Evolutionary conservation across 495 filamentous ascomycete species (phyloP).

Genomic region (Penicillium manginii): DNA sequence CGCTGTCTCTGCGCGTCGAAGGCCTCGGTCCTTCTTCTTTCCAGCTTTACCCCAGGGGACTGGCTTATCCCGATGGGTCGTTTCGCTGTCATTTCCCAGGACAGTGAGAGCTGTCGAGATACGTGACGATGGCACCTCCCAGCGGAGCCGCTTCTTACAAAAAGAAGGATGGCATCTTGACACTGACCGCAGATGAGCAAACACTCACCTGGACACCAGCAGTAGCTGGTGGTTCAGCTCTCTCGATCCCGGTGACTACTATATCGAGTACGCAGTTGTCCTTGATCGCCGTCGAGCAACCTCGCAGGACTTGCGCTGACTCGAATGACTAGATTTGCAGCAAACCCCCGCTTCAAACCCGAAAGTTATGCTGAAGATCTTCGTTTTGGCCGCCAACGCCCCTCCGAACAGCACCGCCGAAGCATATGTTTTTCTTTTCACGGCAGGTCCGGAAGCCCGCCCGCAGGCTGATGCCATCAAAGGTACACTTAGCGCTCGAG

Average conservation of each 20-base stretch:
- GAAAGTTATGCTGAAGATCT: conserved; percentile 91
- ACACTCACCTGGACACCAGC: conserved; percentile 79
- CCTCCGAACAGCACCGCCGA: conserved; percentile 56
- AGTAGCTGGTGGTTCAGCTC: conserved; percentile 51
- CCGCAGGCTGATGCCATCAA: conserved; percentile 83
- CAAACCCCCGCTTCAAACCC: conserved; percentile 80
- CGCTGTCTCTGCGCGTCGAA: conserved; percentile 22
- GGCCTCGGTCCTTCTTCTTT: conserved; percentile 28
- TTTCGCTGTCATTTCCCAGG: conserved; percentile 38
- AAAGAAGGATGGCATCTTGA: conserved; percentile 91
- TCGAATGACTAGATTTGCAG: conserved; percentile 69
- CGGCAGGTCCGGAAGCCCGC: conserved; percentile 72
- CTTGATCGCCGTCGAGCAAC: background rate
- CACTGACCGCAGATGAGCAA: conserved; percentile 67
- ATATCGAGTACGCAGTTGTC: conserved; percentile 70
- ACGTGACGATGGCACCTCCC: conserved; percentile 57
- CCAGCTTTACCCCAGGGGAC: conserved; percentile 27
- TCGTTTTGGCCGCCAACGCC: conserved; percentile 63
- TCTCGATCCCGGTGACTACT: conserved; percentile 71
- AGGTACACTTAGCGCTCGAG: conserved; percentile 74
- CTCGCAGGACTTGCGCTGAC: conserved; percentile 9
- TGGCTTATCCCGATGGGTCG: conserved; percentile 49
- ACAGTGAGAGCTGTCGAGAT: conserved; percentile 51
- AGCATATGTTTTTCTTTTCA: conserved; percentile 85
- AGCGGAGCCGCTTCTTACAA: conserved; percentile 82